Evolutionary conservation across 257 asterid genomes (phyloP), one percentile per base, ranked within the genome.

Genomic region (Fraxinus cuspidata): DNA sequence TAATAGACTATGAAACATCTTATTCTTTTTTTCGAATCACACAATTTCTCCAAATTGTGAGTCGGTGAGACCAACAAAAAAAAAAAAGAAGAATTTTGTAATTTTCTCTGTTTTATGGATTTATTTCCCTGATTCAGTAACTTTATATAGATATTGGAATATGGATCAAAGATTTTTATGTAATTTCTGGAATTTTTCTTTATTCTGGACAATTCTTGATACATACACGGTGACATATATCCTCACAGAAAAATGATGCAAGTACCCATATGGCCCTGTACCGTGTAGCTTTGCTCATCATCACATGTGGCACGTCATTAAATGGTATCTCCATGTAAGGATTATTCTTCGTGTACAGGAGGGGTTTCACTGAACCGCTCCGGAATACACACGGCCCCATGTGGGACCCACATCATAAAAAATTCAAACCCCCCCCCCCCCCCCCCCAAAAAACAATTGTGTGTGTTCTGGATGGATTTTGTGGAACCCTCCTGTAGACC

Each of bases 141-240:
- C 9, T 53, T 53, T 7, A 19, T 4, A 1, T 53, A 71, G 70
- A 79, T 67, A 56, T 70, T n/a, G 77, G 65, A 37, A 12, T 23
- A 16, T 49, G 29, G 42, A 65, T 79, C 76, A 47, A 44, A 47
- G 70, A 58, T 73, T 73, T 73, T 74, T 79, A 31, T 29, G 38
- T 15, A 56, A 8, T 53, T 76, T 5, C 78, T 72, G 60, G 80
- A 77, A 34, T 47, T 68, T 42, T 47, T 32, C 69, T 23, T 25
- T 5, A 12, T 7, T 63, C 19, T 4, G 35, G n/a, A 27, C 28
- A 63, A 27, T 63, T 63, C 35, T 27, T 4, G 69, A 27, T 27
- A 4, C n/a, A 5, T 63, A 18, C 69, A 63, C 66, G 31, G 66
- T n/a, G 66, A 23, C 10, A 23, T 21, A 56, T 2, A 53, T 19